A percentile compares a stretch with the other conserved stretches of the same genome.
Conservation (phyloP, 1,139 yeast genomes). For the Yamadazyma aaseri region DNA sequence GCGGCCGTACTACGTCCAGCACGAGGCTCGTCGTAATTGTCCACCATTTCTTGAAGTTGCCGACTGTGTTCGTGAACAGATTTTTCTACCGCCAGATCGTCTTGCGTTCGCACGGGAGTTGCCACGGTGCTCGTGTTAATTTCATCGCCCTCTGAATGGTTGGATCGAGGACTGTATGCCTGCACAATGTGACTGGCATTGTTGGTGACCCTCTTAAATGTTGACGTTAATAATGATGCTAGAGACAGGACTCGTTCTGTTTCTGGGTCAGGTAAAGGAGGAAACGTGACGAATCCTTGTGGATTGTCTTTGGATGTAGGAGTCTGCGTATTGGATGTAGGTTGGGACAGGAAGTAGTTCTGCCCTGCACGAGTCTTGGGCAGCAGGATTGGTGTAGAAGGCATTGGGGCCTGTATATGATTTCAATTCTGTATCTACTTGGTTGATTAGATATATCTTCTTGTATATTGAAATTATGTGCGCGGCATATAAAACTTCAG, state of each 20-base stretch:
- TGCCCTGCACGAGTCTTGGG: no score
- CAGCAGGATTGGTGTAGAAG: no score
- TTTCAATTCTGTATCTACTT: no score
- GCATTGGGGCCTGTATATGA: no score
- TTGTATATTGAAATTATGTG: no score
- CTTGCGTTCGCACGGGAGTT: slow-evolving; percentile 9
- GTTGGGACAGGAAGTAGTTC: no score
- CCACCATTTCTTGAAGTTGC: slow-evolving; percentile 10
- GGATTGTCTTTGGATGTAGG: no score
- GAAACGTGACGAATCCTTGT: slow-evolving; percentile 47
- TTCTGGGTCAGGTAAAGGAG: slow-evolving; percentile 47
- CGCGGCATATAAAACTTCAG: no score
- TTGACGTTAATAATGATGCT: slow-evolving; percentile 35
- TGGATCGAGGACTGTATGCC: slow-evolving; percentile 22
- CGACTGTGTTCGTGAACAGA: slow-evolving; percentile 8
- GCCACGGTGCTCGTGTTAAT: background rate
- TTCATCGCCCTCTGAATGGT: slow-evolving; percentile 6
- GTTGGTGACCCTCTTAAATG: slow-evolving; percentile 45
- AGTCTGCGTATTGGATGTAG: no score
- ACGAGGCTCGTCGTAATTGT: background rate
- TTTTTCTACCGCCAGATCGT: background rate
- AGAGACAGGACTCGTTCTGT: slow-evolving; percentile 30
- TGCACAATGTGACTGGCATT: slow-evolving; percentile 44
- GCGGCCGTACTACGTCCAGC: no score
- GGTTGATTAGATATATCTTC: no score